Base-by-base conservation (phyloP, 495 filamentous ascomycete species). In the Cercophora scortea region DNA sequence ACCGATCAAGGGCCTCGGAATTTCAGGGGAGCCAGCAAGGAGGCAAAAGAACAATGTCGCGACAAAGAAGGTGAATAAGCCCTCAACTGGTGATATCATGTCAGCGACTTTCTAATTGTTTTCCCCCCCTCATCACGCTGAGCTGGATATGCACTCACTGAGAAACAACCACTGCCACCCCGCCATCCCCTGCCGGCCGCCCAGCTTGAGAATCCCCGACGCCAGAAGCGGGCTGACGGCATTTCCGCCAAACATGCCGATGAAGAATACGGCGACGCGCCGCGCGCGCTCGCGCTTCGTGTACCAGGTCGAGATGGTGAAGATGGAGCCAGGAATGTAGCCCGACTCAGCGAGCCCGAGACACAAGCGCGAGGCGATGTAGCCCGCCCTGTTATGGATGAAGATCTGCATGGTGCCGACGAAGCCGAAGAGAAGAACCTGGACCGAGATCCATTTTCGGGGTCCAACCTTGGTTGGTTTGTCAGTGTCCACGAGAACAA, bases 111-210 rank as follows among this genome's bases (percentile, higher is more conserved):
- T 32, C 32, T 32, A 5, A 10, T 12, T 15, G 19, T 16, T 40
- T 40, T 40, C 1, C 38, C 3, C 13, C 3, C 13, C 2, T 16
- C n/a, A 16, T 36, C 18, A 38, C 4, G 17, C 32, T 13, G 39
- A 10, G 8, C n/a, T 0, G 10, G 15, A 16, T 19, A 25, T 5
- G 25, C 3, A 61, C 66, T 32, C 63, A 75, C 73, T 55, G 3
- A 81, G 57, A 57, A 80, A 80, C 1, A 81, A 69, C 78, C 78
- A 81, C 50, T 74, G 71, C 78, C 78, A 81, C 4, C 78, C 78
- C 8, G 59, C 61, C 13, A 79, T 56, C 0, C 72, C 73, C 41
- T 59, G 48, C 10, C 54, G 56, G 1, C 73, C 74, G 41, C 60
- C 52, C 4, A 81, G 54, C 33, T 68, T 67, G 15, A 81, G 63